Evolutionary conservation across 192 early-diverging fungal genomes (phyloP), one percentile per base, ranked within the genome.

Genomic region (Linnemannia elongata): DNA sequence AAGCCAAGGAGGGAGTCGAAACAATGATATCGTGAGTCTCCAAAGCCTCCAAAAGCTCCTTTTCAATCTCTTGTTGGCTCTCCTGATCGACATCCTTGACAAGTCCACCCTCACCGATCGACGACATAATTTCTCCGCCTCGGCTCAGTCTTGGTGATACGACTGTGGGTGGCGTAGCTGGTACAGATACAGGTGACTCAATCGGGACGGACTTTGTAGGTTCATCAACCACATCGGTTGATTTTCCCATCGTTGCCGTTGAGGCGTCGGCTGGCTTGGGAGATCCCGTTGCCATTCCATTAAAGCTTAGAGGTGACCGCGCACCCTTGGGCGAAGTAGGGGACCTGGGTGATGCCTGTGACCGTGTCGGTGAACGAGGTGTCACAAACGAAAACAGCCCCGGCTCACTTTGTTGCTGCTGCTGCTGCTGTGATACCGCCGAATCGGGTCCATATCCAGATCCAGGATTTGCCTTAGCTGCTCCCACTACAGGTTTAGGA

Each of bases 1-100:
- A 6, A 60, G 24, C n/a, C 24, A 8, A 35, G 27, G 44, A 20
- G 27, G 44, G 73, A 10, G 42, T 36, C 4, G 55, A 38, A 7
- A 27, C 63, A n/a, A 63, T 6, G 6, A 54, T 54, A 5, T 72
- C 69, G 3, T 57, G 54, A 22, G 76, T 81, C 30, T 87, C 79
- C 10, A 87, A 47, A 1, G 85, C 85, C 35, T 87, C 85, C 44
- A 75, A 72, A 7, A 87, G 27, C 36, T 87, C 85, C 72, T 87
- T 81, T 54, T 87, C 85, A 13, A 87, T 78, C 35, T 75, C 84
- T 15, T 80, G 66, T 22, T 76, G 79, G 68, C 78, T 76, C 24
- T 85, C 78, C 38, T 49, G 71, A 30, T 72, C 70, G 6, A 66
- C 54, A 69, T 66, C 55, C 42, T 36, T 42, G 33, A 36, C 57